Conservation (phyloP, 495 filamentous ascomycete genomes). For the Baudoinia panamericana region DNA sequence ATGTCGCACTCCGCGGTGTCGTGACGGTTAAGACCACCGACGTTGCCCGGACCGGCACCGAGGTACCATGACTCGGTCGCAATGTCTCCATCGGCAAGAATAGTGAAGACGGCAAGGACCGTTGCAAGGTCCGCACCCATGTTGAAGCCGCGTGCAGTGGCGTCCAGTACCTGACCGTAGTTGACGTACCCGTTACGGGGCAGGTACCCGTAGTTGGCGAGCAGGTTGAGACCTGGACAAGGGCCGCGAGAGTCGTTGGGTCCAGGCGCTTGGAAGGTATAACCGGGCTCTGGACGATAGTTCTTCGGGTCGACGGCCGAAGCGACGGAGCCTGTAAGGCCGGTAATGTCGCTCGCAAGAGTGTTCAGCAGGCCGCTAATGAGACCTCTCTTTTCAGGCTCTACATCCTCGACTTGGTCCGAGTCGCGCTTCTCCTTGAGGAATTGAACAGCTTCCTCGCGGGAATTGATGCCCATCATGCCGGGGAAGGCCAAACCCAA, state of each 20-base stretch:
- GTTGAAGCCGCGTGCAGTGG: constrained; percentile 28
- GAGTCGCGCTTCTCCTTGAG: constrained; percentile 6
- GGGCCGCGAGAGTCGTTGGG: constrained; percentile 21
- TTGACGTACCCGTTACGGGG: constrained; percentile 26
- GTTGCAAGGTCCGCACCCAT: constrained; percentile 28
- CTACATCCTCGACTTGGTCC: no score
- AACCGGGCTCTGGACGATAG: constrained; percentile 5
- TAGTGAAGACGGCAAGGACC: constrained; percentile 25
- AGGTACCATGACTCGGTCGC: constrained; percentile 28
- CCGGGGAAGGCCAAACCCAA: constrained; percentile 4
- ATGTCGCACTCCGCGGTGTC: constrained; percentile 32
- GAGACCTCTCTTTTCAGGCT: constrained; percentile 6
- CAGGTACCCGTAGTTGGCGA: constrained; percentile 37
- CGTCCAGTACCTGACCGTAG: constrained; percentile 27
- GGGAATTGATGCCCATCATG: constrained; percentile 1
- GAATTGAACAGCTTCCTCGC: background rate
- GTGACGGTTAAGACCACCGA: constrained; percentile 31
- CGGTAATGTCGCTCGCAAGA: background rate
- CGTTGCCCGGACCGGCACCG: constrained; percentile 23
- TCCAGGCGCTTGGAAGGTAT: constrained; percentile 1
- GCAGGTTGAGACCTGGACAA: constrained; percentile 43
- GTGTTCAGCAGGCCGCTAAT: background rate
- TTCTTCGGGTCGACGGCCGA: constrained; percentile 1
- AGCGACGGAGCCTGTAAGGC: background rate
- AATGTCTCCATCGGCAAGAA: constrained; percentile 28